Percentiles rank a stretch among this genome's conserved stretches.
Conservation (phyloP, 768 basidiomycete genomes). For the Pisolithus microcarpus region DNA sequence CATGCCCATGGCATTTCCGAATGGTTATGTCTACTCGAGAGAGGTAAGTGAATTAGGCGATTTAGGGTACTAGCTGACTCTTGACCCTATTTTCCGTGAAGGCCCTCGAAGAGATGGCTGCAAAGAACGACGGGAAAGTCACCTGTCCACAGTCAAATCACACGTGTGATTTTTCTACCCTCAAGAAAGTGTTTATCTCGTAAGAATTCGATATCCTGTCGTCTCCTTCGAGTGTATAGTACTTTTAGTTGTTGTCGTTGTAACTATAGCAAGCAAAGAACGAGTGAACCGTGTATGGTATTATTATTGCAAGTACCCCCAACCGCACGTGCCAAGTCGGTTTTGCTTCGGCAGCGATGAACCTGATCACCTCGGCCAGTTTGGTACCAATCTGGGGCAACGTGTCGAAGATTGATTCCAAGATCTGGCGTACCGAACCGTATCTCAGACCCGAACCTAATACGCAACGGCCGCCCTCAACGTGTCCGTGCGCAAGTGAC, state of each 20-base stretch:
- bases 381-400: too few relatives aligned
- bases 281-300: too few relatives aligned
- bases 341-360: not conserved
- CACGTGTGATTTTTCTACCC: slow-evolving; percentile 52
- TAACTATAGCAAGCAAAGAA: not conserved
- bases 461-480: too few relatives aligned
- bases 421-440: too few relatives aligned
- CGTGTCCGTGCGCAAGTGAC: too few relatives aligned
- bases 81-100: slow-evolving; percentile 21
- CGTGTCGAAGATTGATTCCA: too few relatives aligned
- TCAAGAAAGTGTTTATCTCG: slow-evolving; percentile 90
- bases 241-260: too few relatives aligned
- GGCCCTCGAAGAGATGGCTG: slow-evolving; percentile 85
- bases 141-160: slow-evolving; percentile 73
- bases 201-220: slow-evolving; percentile 27
- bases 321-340: not conserved
- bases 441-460: too few relatives aligned
- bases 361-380: not conserved
- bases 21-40: slow-evolving; percentile 89
- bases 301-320: not conserved
- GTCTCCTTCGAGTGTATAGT: not conserved
- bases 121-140: slow-evolving; percentile 71
- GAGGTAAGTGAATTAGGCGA: slow-evolving; percentile 50
- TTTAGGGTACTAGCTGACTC: slow-evolving; percentile 3
- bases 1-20: slow-evolving; percentile 85